phyloP scores from a whole-genome alignment of 2,329 filamentous ascomycete genomes.

The Ceratocystis diversiconidia region DNA sequence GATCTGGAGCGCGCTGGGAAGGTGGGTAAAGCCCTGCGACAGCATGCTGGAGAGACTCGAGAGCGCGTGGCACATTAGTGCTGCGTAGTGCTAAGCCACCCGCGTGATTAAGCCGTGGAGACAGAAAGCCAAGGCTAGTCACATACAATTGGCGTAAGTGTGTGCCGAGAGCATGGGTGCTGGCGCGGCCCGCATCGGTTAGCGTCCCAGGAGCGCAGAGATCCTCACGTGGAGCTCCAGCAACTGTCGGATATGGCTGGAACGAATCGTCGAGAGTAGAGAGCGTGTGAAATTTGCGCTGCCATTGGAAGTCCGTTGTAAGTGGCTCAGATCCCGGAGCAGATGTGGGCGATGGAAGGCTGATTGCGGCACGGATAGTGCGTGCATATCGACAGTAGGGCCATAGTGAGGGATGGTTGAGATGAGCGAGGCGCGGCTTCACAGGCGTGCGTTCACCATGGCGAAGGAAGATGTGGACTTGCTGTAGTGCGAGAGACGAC shows the following conservation, averaged over 20 bases:
- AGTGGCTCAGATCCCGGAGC: conserved; percentile 25
- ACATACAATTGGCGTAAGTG: conserved; percentile 60
- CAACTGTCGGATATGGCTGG: conserved; percentile 48
- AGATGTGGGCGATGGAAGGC: conserved; percentile 21
- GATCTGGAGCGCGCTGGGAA: conserved; percentile 29
- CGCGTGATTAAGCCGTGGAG: conserved; percentile 34
- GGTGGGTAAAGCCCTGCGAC: conserved; percentile 62
- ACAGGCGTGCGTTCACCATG: conserved; percentile 77
- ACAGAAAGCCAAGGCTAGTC: conserved; percentile 59
- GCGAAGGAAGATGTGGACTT: conserved; percentile 75
- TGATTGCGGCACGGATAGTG: conserved; percentile 42
- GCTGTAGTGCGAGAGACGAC: conserved; percentile 60
- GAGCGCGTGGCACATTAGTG: conserved; percentile 59
- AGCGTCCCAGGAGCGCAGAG: conserved; percentile 70
- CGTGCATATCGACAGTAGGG: conserved; percentile 74
- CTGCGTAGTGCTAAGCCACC: conserved; percentile 56
- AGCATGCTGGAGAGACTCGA: conserved; percentile 63
- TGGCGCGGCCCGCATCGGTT: conserved; percentile 59
- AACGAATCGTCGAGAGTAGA: conserved; percentile 55
- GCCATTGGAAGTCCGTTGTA: conserved; percentile 28
- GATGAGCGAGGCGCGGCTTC: conserved; percentile 73
- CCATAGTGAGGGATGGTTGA: conserved; percentile 58
- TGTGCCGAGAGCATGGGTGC: conserved; percentile 53
- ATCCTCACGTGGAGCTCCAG: conserved; percentile 55
- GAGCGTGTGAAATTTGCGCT: conserved; percentile 26